phyloP scores from a whole-genome alignment of 495 filamentous ascomycete species.

The Hypoxylon subgilvum region DNA sequence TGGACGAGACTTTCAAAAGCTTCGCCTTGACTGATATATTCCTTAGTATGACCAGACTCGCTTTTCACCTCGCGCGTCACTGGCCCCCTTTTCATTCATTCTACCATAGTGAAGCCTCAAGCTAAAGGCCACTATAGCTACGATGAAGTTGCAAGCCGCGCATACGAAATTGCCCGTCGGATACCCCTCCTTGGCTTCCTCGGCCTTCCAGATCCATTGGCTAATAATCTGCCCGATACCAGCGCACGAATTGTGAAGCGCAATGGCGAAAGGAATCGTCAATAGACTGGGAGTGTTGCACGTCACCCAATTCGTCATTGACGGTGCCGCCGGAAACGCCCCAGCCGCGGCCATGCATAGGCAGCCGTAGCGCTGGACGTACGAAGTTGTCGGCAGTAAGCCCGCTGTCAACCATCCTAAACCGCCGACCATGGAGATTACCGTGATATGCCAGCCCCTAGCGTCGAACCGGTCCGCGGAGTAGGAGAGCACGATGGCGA shows the following conservation, averaged over 20 bases:
- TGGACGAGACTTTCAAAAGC: too few species aligned
- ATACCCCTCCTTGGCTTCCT: constrained; percentile 55
- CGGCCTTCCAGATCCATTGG: constrained; percentile 59
- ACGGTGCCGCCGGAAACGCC: constrained; percentile 21
- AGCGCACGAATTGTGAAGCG: constrained; percentile 27
- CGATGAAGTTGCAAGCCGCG: constrained; percentile 45
- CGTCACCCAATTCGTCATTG: constrained; percentile 23
- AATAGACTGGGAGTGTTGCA: constrained; percentile 25
- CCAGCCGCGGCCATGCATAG: constrained; percentile 24
- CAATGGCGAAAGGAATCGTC: constrained; percentile 27
- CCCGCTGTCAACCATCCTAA: constrained; percentile 26
- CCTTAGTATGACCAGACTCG: constrained; percentile 30
- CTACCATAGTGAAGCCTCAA: constrained; percentile 21
- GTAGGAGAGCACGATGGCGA: constrained; percentile 24
- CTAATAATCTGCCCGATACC: constrained; percentile 32
- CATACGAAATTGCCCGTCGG: constrained; percentile 63
- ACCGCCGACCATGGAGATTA: constrained; percentile 20
- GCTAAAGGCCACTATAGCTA: constrained; percentile 20
- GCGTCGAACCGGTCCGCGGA: constrained; percentile 26
- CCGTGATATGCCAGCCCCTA: constrained; percentile 14
- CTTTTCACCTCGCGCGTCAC: constrained; percentile 21
- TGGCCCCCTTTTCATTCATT: constrained; percentile 23
- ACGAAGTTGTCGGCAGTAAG: constrained; percentile 21
- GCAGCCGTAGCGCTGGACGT: constrained; percentile 26
- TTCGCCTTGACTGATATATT: too few species aligned